Evolutionary conservation across 2,329 filamentous ascomycete species (phyloP), one percentile per base, ranked within the genome.

Genomic region (Aspergillus ruber): DNA sequence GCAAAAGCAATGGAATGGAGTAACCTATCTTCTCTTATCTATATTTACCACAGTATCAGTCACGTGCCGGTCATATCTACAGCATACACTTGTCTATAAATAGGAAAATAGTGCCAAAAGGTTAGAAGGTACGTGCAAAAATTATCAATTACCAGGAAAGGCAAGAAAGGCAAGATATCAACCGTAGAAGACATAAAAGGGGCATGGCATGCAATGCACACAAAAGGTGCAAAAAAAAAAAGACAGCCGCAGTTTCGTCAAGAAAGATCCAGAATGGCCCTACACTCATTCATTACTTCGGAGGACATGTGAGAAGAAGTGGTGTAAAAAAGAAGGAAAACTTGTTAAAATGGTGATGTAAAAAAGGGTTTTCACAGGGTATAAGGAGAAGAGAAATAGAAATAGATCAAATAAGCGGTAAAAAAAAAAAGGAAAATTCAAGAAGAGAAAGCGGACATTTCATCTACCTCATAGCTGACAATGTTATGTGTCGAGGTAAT

Each of bases 371-470:
- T 8, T 5, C 15, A 39, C 18, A 39, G 36, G 36, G 36, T 39
- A 39, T 39, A 39, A 35, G 44, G 41, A 51, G 21, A 27, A n/a
- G n/a, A n/a, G n/a, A n/a, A n/a, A n/a, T n/a, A n/a, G 17, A 29
- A 48, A 51, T 50, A 44, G 49, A 47, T 44, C 50, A 55, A 55
- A 54, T 17, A 18, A 18, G 18, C 9, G n/a, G 35, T 10, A 42
- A 42, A 18, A 21, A 12, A 9, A 20, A 20, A 4, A 13, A 21
- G 18, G 17, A 39, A 17, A 39, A 39, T 21, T 2, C 17, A 39
- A 39, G 17, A 10, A 10, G 18, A 39, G 36, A 18, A 39, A 39
- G 18, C 25, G 25, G 25, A 29, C 2, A 29, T 27, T 27, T 39
- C 9, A 39, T 39, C 36, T 18, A 39, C 12, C 25, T 12, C 25